phyloP scores from a whole-genome alignment of 768 basidiomycete species.

The Punctularia strigosozonata region DNA sequence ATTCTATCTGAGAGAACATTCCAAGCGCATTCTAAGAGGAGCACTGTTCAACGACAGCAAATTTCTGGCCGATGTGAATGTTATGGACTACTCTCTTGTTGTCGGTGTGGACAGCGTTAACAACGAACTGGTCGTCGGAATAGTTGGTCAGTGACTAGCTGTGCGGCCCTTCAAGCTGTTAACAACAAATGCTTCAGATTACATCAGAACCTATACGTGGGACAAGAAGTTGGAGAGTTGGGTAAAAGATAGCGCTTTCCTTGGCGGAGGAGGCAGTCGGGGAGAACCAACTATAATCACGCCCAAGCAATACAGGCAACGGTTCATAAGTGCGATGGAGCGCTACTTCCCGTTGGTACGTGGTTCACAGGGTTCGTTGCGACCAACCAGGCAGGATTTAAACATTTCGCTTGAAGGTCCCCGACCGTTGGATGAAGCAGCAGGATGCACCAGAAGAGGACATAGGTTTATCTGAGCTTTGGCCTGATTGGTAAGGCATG shows the following conservation, averaged over 20 bases:
- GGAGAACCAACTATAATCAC: constrained; percentile 97
- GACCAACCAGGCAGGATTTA: neutral
- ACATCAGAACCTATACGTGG: constrained; percentile 94
- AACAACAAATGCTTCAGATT: constrained; percentile 43
- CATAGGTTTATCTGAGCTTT: constrained; percentile 23
- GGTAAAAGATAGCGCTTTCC: constrained; percentile 91
- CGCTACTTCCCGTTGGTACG: constrained; percentile 78
- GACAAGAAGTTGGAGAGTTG: constrained; percentile 98
- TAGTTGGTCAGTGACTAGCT: constrained; percentile 63
- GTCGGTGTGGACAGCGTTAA: constrained; percentile 87
- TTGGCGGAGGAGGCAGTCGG: constrained; percentile 68
- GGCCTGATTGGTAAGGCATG: constrained; percentile 25
- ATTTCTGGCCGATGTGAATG: constrained; percentile 87
- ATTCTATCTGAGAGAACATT: constrained; percentile 93
- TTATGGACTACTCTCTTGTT: constrained; percentile 96
- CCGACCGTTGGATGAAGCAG: constrained; percentile 88
- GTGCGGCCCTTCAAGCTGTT: neutral
- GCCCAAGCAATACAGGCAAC: constrained; percentile 85
- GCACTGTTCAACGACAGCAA: constrained; percentile 93
- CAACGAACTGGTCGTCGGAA: constrained; percentile 90
- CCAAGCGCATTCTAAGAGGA: constrained; percentile 82
- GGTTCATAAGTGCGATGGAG: constrained; percentile 83
- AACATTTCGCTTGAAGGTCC: constrained; percentile 36
- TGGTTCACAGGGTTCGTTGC: constrained; percentile 4
- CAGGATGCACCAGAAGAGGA: constrained; percentile 73